Evolutionary conservation across 345 rosid species (phyloP), one percentile per base, ranked within the genome.

Genomic region (Citrus australasica): DNA sequence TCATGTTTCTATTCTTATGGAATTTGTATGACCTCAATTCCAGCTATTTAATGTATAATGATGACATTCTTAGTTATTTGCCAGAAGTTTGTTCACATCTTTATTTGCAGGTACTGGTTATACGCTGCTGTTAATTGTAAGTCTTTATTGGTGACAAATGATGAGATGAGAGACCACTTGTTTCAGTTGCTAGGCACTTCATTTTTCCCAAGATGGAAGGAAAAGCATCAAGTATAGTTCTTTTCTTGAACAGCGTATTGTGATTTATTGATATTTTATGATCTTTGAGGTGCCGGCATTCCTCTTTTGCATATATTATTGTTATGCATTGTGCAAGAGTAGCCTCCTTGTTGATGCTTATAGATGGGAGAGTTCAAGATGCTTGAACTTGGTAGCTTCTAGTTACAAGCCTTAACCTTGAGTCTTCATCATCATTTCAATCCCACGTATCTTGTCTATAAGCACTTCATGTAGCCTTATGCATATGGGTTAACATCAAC

Each of bases 151-250:
- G 92, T 94, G 58, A 92, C 99, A 65, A 92, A 96, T 79, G 99
- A 96, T 83, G 97, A 94, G 84, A 96, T 96, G 99, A 89, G 99
- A 89, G 99, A 94, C 78, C 99, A 96, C 86, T 85, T 96, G 77
- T 96, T 96, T 82, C 97, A 96, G 80, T 84, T 96, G 82, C 84
- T 94, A 0, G 99, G 99, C 55, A 91, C 89, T 38, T 88, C 94
- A 76, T 96, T 94, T 87, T 94, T 96, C 80, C 97, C 99, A 37
- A 88, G 98, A 80, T 96, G 99, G 99, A 94, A 96, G 83, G 99
- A 96, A 86, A 96, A 96, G 75, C 99, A 96, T 85, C 99, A 94
- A 95, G 99, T 92, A 81, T 33, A 76, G 35, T 61, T 17, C 58
- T 5, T 46, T 24, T 32, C 68, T 16, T 64, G 68, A 63, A 64